Base-by-base conservation (phyloP, 2,329 filamentous ascomycete genomes). In the Aspergillus floridensis region DNA sequence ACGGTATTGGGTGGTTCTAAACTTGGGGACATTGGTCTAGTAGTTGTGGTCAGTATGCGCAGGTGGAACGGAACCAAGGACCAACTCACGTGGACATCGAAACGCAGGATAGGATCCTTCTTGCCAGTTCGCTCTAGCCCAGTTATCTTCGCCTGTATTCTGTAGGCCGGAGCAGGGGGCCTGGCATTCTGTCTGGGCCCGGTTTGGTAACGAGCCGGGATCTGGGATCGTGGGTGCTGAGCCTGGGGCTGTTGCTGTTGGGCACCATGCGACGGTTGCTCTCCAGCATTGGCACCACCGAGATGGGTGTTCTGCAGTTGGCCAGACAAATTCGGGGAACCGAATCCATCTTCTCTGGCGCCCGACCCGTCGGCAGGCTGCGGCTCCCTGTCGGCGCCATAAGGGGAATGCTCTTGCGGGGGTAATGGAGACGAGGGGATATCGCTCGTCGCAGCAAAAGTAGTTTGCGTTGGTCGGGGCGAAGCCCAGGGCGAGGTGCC, bases 1-100 rank as follows among this genome's bases (percentile, higher is more conserved):
- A 72, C 95, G 92, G 79, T 97, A 99, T 76, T 99, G 95, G 5
- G 95, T 99, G 0, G 95, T 99, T 69, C 95, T 87, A 77, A 97
- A 99, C 68, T 93, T 93, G 56, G 93, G 93, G n/a, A 99, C 89
- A 77, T 99, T 99, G 65, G 95, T 99, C 95, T 99, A 46, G 16
- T 31, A 35, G 51, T 50, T 19, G 32, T 56, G 32, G 57, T 57
- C 41, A 61, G 53, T 50, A 47, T 22, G 21, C 29, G 19, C 58
- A 49, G 46, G 57, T 8, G 11, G 46, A 10, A 6, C 24, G 21
- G 35, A 24, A 24, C 6, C 16, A 19, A 48, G 21, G 51, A 53
- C 11, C 53, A 54, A 73, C 88, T 73, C 87, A 98, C 95, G 78
- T 99, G 92, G 64, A 98, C 92, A 78, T 99, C 95, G 73, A 99